phyloP scores from a whole-genome alignment of 2,329 filamentous ascomycete genomes.

The Arthroderma sp. region DNA sequence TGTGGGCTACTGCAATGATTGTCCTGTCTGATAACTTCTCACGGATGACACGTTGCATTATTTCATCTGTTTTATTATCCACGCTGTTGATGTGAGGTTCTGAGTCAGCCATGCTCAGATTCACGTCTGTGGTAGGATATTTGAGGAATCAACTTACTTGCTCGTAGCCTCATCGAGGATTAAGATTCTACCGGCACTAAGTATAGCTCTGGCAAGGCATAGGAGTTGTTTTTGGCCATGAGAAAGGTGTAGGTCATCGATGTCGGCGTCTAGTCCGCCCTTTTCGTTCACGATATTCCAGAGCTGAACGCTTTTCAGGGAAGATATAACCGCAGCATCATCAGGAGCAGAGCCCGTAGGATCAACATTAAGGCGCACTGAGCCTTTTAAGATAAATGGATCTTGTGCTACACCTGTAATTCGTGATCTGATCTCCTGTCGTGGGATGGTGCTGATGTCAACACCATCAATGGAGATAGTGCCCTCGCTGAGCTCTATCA shows the following conservation, averaged over 20 bases:
- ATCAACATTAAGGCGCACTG: constrained; percentile 27
- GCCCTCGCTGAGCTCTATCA: constrained; percentile 29
- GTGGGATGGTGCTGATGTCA: constrained; percentile 27
- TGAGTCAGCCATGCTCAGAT: not conserved
- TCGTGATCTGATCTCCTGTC: constrained; percentile 26
- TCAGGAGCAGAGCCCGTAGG: constrained; percentile 22
- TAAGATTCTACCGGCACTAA: constrained; percentile 34
- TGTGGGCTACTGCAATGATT: constrained; percentile 46
- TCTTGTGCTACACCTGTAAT: constrained; percentile 35
- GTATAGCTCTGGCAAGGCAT: constrained; percentile 46
- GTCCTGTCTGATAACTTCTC: constrained; percentile 44
- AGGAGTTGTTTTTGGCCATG: constrained; percentile 54
- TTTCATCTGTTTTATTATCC: constrained; percentile 44
- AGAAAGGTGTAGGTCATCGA: constrained; percentile 39
- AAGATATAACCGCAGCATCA: constrained; percentile 24
- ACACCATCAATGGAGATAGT: constrained; percentile 31
- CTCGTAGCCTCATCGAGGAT: constrained; percentile 30
- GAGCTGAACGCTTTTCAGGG: constrained; percentile 27
- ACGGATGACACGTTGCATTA: constrained; percentile 45
- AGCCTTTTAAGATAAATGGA: constrained; percentile 29
- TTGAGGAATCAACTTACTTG: constrained; percentile 24
- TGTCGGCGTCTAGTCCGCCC: constrained; percentile 27
- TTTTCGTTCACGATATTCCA: constrained; percentile 25
- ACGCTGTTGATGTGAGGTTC: constrained; percentile 26
- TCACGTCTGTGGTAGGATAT: constrained; percentile 20